Percentiles rank a stretch among this genome's conserved stretches.
These are phyloP conservation scores for Holtermannia corniformis DNA, from an alignment of 768 basidiomycete species.

Conservation along the genomic window DNA sequence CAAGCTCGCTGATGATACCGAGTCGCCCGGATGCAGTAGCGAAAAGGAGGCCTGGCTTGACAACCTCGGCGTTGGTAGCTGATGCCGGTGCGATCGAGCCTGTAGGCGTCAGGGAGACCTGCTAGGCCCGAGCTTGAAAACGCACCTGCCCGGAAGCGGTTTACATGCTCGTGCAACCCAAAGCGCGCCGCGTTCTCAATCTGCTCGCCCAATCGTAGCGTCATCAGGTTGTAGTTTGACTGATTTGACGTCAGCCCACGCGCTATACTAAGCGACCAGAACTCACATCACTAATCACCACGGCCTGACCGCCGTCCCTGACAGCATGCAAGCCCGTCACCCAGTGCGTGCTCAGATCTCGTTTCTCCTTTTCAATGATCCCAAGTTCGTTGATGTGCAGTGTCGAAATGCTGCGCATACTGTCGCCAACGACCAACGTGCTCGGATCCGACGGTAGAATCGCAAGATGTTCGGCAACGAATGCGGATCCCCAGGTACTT, in stretches of 20 bases:
- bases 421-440: conserved; percentile 35
- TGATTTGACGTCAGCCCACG: conserved; percentile 1
- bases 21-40: conserved; percentile 32
- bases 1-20: conserved; percentile 37
- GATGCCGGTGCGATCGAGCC: conserved; percentile 30
- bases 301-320: conserved; percentile 25
- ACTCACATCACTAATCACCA: conserved; percentile 38
- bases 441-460: conserved; percentile 10
- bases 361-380: conserved; percentile 22
- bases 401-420: conserved; percentile 35
- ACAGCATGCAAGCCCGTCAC: conserved; percentile 30
- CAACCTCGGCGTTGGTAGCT: conserved; percentile 11
- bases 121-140: not conserved
- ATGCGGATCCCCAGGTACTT: conserved; percentile 27
- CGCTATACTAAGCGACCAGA: not conserved
- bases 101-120: not conserved
- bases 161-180: conserved; percentile 36
- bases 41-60: conserved; percentile 31
- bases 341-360: conserved; percentile 37
- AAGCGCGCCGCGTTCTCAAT: conserved; percentile 35
- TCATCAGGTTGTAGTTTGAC: conserved; percentile 36
- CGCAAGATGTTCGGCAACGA: conserved; percentile 30
- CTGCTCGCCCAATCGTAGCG: conserved; percentile 30
- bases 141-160: conserved; percentile 27
- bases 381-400: conserved; percentile 25